phyloP scores from a whole-genome alignment of 140 eudicot species.

The Artemisia princeps region DNA sequence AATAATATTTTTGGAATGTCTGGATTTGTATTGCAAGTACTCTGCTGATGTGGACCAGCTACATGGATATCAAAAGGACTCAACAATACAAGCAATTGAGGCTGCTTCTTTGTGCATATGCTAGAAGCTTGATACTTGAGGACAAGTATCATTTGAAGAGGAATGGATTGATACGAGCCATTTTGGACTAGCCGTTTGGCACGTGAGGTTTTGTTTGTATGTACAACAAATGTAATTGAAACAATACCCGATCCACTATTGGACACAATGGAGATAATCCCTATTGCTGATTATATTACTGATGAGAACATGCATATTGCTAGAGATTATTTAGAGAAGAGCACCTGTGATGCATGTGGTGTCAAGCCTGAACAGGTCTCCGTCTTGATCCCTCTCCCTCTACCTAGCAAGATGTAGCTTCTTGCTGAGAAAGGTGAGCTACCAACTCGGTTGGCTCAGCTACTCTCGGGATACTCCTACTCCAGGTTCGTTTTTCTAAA shows the following conservation, averaged over 20 bases:
- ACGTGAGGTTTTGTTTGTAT: slow-evolving; percentile 96
- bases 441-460: slow-evolving; percentile 97
- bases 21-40: too few species aligned
- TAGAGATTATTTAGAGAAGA: slow-evolving; percentile 85
- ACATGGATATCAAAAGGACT: too few species aligned
- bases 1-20: too few species aligned
- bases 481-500: slow-evolving; percentile 50
- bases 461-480: slow-evolving; percentile 81
- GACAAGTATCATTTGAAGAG: too few species aligned
- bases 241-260: slow-evolving; percentile 77
- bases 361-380: slow-evolving; percentile 86
- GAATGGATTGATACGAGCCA: too few species aligned
- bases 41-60: too few species aligned
- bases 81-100: too few species aligned
- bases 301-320: slow-evolving; percentile 99
- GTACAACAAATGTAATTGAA: slow-evolving; percentile 92
- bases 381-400: too few species aligned
- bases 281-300: slow-evolving; percentile 93
- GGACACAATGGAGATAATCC: slow-evolving; percentile 95
- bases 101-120: too few species aligned
- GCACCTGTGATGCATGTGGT: slow-evolving; percentile 92
- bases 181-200: too few species aligned
- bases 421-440: slow-evolving; percentile 98
- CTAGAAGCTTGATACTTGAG: too few species aligned
- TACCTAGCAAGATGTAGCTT: slow-evolving; percentile 55